Conservation (phyloP, 1,284 basidiomycete genomes). For the Trametes hirsuta region DNA sequence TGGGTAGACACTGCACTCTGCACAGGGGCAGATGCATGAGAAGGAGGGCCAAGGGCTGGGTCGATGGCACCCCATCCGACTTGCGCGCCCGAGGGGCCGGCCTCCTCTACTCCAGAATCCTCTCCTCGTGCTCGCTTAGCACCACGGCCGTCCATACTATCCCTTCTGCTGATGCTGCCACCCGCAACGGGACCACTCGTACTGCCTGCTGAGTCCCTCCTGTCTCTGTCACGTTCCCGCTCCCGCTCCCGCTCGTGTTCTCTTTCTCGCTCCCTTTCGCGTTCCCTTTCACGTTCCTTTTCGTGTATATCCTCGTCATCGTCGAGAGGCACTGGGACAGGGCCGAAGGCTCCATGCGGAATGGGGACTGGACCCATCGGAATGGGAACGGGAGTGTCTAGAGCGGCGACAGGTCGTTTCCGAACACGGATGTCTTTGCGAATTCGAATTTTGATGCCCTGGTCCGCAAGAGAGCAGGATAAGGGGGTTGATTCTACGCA, state of each 20-base stretch:
- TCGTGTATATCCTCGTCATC: constrained; percentile 32
- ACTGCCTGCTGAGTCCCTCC: constrained; percentile 26
- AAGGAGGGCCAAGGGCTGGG: constrained; percentile 27
- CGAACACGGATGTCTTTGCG: constrained; percentile 85
- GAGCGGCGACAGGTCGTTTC: constrained; percentile 58
- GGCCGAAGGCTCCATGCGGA: constrained; percentile 27
- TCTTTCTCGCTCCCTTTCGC: constrained; percentile 24
- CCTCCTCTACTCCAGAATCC: constrained; percentile 19
- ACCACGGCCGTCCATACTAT: constrained; percentile 25
- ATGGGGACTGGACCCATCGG: constrained; percentile 26
- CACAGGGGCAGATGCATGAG: constrained; percentile 24
- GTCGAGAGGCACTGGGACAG: constrained; percentile 42
- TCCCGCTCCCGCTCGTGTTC: constrained; percentile 33
- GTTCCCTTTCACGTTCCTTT: constrained; percentile 23
- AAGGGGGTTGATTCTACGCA: constrained; percentile 80
- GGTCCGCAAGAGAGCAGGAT: constrained; percentile 87
- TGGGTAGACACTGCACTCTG: constrained; percentile 22
- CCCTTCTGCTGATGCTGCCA: constrained; percentile 19
- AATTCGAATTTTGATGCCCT: constrained; percentile 92
- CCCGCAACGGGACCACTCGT: constrained; percentile 18
- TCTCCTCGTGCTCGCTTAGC: constrained; percentile 26
- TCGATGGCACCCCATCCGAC: constrained; percentile 30
- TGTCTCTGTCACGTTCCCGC: constrained; percentile 26
- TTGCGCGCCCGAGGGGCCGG: constrained; percentile 24
- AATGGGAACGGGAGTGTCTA: constrained; percentile 35